Percentiles rank a stretch among this genome's conserved stretches.
Conservation (phyloP, 352 stramenopile species). For the Globisporangium yorkense region DNA sequence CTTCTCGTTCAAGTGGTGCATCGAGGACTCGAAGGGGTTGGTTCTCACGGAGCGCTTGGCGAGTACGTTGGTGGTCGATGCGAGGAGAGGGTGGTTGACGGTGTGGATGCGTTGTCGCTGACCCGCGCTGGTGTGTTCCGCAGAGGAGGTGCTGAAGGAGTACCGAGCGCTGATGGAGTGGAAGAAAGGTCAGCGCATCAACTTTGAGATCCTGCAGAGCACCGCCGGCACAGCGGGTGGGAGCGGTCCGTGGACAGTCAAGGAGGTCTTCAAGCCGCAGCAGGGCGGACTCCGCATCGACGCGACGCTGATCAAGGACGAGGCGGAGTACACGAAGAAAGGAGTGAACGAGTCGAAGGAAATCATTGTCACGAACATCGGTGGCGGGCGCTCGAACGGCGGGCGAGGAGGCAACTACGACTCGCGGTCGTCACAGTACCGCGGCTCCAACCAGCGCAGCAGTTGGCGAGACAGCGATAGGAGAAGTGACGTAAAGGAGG, state of each 20-base stretch:
- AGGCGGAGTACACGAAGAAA: conserved; percentile 65
- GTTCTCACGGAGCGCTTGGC: conserved; percentile 63
- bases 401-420: conserved; percentile 3
- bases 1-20: conserved; percentile 82
- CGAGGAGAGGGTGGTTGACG: background rate
- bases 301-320: conserved; percentile 41
- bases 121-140: background rate
- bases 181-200: conserved; percentile 55
- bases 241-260: conserved; percentile 25
- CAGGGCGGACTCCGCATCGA: conserved; percentile 62
- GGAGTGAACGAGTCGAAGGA: conserved; percentile 56
- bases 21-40: conserved; percentile 32
- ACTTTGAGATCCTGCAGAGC: conserved; percentile 51
- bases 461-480: conserved; percentile 4
- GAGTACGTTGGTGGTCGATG: conserved; percentile 29
- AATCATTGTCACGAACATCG: conserved; percentile 26
- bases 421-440: conserved; percentile 2
- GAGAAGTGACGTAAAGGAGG: conserved; percentile 13
- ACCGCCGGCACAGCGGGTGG: conserved; percentile 21
- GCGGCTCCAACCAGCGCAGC: conserved; percentile 7
- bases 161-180: conserved; percentile 54
- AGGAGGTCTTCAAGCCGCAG: conserved; percentile 48
- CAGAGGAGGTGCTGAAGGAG: conserved; percentile 59
- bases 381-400: background rate
- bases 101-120: background rate